Evolutionary conservation across 805 yeast species (phyloP).

Genomic region (Candida patagonica): DNA sequence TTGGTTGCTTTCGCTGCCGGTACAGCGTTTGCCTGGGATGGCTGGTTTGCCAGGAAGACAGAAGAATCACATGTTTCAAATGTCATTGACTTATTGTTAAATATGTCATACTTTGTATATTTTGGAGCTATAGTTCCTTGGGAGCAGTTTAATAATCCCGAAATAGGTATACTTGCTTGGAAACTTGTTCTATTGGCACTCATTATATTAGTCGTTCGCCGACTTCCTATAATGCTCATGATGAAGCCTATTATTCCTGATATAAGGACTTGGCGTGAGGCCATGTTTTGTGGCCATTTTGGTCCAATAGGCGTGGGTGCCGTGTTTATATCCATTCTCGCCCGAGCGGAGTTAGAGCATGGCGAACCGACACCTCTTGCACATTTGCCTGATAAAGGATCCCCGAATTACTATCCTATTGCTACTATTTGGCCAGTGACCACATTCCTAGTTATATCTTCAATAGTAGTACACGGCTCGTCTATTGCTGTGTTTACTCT

Average conservation of each 20-base stretch:
- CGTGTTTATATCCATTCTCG: constrained; percentile 70
- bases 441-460: constrained; percentile 68
- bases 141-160: constrained; percentile 58
- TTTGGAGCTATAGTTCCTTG: constrained; percentile 90
- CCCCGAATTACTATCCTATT: constrained; percentile 50
- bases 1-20: constrained; percentile 89
- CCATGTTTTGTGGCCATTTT: constrained; percentile 87
- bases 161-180: constrained; percentile 67
- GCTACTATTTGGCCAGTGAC: constrained; percentile 74
- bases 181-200: constrained; percentile 66
- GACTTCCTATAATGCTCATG: constrained; percentile 73
- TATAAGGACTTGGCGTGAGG: constrained; percentile 86
- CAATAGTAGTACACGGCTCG: constrained; percentile 85
- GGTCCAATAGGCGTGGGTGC: constrained; percentile 98
- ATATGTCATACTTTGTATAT: constrained; percentile 80
- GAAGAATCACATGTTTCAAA: constrained; percentile 83
- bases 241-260: constrained; percentile 79
- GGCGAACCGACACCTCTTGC: constrained; percentile 49
- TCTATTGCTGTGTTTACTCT: constrained; percentile 70
- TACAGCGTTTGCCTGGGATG: constrained; percentile 90
- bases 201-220: constrained; percentile 62
- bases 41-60: constrained; percentile 73
- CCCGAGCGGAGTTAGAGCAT: constrained; percentile 62
- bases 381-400: constrained; percentile 36
- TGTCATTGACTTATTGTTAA: constrained; percentile 76